Evolutionary conservation across 2,329 filamentous ascomycete species (phyloP).

Genomic region (Biscogniauxia mediterranea): DNA sequence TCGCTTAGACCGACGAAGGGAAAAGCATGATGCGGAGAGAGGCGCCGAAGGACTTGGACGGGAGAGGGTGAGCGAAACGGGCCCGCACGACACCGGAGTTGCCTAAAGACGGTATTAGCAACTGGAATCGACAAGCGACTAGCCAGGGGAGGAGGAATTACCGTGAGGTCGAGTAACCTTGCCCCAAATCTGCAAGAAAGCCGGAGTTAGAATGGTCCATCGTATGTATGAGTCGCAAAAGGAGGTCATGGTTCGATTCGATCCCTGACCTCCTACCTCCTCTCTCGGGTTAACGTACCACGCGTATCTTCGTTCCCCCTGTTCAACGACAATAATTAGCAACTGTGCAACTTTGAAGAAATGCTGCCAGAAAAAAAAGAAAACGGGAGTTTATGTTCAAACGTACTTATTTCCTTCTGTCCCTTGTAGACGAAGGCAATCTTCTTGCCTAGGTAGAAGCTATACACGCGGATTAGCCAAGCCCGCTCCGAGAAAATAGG

Average conservation of each 20-base stretch:
- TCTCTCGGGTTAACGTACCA: constrained; percentile 8
- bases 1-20: constrained; percentile 12
- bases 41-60: constrained; percentile 17
- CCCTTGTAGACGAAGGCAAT: constrained; percentile 18
- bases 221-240: neutral
- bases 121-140: neutral
- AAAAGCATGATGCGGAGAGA: constrained; percentile 16
- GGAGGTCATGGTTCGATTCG: neutral
- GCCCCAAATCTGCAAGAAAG: constrained; percentile 15
- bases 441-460: constrained; percentile 18
- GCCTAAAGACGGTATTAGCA: constrained; percentile 5
- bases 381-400: neutral
- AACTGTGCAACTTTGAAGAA: neutral
- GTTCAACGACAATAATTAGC: neutral
- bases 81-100: constrained; percentile 17
- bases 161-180: constrained; percentile 16
- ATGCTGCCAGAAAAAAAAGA: too few species aligned
- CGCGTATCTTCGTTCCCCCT: constrained; percentile 16
- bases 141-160: neutral
- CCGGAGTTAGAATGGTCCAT: neutral
- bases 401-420: constrained; percentile 14
- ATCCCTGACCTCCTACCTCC: too few species aligned
- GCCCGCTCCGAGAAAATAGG: too few species aligned
- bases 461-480: neutral
- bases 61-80: constrained; percentile 16